Conservation (phyloP, 306 rosid species). For the Oxytropis ochrocephala region DNA sequence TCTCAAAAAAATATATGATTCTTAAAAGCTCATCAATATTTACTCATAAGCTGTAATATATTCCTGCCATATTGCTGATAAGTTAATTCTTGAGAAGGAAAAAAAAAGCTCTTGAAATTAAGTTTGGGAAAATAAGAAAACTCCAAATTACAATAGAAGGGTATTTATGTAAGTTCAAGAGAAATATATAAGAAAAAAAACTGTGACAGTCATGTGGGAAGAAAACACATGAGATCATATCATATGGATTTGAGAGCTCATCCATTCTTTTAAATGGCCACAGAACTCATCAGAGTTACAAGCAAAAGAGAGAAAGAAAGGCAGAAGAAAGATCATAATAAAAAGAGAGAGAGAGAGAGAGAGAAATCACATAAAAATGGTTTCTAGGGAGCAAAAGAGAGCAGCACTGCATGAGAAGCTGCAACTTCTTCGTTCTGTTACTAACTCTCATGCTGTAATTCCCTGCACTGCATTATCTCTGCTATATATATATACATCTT, state of each 20-base stretch:
- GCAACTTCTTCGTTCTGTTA: constrained; percentile 92
- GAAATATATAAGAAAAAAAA: constrained; percentile 26
- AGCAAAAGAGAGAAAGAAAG: constrained; percentile 10
- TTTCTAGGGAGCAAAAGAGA: constrained; percentile 86
- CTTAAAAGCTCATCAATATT: not conserved
- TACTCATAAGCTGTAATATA: not conserved
- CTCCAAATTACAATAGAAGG: constrained; percentile 29
- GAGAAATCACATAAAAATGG: constrained; percentile 37
- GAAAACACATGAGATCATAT: constrained; percentile 64
- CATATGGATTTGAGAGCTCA: constrained; percentile 66
- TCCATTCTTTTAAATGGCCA: constrained; percentile 47
- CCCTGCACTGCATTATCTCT: constrained; percentile 26
- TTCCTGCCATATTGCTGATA: not conserved
- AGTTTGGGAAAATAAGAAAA: not conserved
- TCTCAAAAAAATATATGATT: not conserved
- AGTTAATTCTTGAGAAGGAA: not conserved
- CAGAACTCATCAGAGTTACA: constrained; percentile 29
- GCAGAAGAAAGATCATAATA: not conserved
- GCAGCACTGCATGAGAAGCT: constrained; percentile 88
- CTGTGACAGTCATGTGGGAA: constrained; percentile 59
- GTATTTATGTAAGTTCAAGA: constrained; percentile 38
- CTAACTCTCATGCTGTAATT: constrained; percentile 94
- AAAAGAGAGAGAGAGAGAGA: not conserved
- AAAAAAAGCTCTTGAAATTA: not conserved
- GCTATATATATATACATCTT: constrained; percentile 8